Evolutionary conservation across 257 asterid genomes (phyloP), one percentile per base, ranked within the genome.

Genomic region (Lycium ferocissimum): DNA sequence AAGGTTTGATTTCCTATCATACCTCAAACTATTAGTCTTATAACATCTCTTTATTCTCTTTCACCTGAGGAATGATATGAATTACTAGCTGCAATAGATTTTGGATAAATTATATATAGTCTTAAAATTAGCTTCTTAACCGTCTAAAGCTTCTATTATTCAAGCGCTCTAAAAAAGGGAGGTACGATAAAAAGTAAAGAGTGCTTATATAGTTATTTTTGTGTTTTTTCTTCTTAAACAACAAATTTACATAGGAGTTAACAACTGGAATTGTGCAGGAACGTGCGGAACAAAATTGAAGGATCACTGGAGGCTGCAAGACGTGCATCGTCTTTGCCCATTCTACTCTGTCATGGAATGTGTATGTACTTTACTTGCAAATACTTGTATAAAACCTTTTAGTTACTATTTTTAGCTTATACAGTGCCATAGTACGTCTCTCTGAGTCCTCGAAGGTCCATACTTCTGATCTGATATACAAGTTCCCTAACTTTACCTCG

Each of bases 271-370:
- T 33, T 75, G 87, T 88, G 88, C 97, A 96, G 98, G 92, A 89
- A 88, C 61, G 61, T 92, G 59, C 89, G 93, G 86, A 92, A 89
- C 93, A 97, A 90, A 91, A 90, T 94, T 56, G 98, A 92, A 89
- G 98, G 94, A 87, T 91, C 98, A 69, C 94, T 90, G 5, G 99
- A 97, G 56, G 93, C 96, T 61, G 89, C 91, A 69, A 90, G 98
- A 81, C 97, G 98, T 53, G 99, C 99, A 85, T 94, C 98, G 57
- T 92, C 94, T 54, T 92, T 97, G 88, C 99, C 99, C 54, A 95
- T 97, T 85, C 69, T 95, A 87, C 95, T 97, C 85, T 91, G 97
- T 62, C 99, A 97, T 67, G 99, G 99, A 85, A 93, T 83, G 57
- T 89, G 98, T 97, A 94, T 54, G 97, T 88, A 43, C 33, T 78